These are phyloP conservation scores for Neophaeococcomyces mojaviensis DNA, from an alignment of 2,329 filamentous ascomycete genomes.

Conservation along the genomic window DNA sequence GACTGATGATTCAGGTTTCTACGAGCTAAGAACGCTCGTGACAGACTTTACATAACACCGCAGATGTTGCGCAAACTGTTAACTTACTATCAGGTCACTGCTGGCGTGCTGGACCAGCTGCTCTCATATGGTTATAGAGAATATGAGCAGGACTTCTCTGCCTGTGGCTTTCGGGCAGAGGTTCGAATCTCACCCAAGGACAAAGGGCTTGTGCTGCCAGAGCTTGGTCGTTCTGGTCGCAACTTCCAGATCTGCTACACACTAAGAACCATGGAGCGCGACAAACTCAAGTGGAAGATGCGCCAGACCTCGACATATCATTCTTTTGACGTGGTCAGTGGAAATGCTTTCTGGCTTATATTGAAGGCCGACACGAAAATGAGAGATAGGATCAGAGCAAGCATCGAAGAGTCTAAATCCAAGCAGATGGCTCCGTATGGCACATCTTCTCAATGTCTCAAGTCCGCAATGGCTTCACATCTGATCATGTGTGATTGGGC, in stretches of 20 bases:
- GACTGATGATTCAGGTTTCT: constrained; percentile 20
- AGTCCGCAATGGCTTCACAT: constrained; percentile 27
- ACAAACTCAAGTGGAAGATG: not conserved
- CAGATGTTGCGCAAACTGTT: constrained; percentile 24
- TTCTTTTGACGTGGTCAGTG: constrained; percentile 31
- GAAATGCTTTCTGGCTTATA: constrained; percentile 30
- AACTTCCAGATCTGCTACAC: constrained; percentile 35
- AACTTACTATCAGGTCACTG: constrained; percentile 35
- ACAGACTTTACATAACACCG: constrained; percentile 19
- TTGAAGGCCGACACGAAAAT: constrained; percentile 33
- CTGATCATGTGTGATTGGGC: constrained; percentile 31
- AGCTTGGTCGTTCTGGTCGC: constrained; percentile 31
- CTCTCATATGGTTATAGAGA: constrained; percentile 27
- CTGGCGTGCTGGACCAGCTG: constrained; percentile 35
- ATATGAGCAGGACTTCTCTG: too few species aligned
- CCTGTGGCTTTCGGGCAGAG: not conserved
- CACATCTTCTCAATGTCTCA: constrained; percentile 14
- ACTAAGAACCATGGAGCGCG: constrained; percentile 24
- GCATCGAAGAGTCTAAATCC: constrained; percentile 5
- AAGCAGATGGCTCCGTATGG: constrained; percentile 6
- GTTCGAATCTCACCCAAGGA: not conserved
- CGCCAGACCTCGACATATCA: constrained; percentile 14
- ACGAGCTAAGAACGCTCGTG: constrained; percentile 16
- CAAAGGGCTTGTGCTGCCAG: constrained; percentile 14
- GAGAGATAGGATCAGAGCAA: constrained; percentile 24